Evolutionary conservation across 352 stramenopile genomes (phyloP), one percentile per base, ranked within the genome.

Genomic region (Pythium chondricola): DNA sequence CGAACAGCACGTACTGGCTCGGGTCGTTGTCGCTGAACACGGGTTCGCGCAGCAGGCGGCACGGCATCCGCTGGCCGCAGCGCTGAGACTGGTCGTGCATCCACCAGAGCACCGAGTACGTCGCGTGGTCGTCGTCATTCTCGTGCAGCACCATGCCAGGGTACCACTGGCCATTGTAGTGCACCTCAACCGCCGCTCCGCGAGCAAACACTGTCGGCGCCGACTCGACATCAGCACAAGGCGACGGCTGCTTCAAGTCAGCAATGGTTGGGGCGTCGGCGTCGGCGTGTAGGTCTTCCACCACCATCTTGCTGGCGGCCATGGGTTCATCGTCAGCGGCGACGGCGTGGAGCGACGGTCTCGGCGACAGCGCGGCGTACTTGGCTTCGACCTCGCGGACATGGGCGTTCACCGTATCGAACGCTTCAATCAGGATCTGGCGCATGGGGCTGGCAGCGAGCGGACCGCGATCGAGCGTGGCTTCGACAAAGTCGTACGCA

Each of bases 91-190:
- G 84, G 61, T 87, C 73, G 25, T 83, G 67, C 56, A 85, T 75
- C 76, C 80, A 91, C 80, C 80, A 91, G 10, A 88, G 39, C 26
- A 91, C 72, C 36, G 80, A 83, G 63, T 91, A 91, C 14, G 65
- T 79, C n/a, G 67, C 65, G 5, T 41, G 45, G 44, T 75, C 68
- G 21, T 59, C 55, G 37, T 63, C 57, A 39, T 87, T 85, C 41
- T 62, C 65, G 29, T 86, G 67, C 38, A 88, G 60, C 31, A 88
- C 56, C 39, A 85, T 78, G 14, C 76, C 79, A 0, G 66, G 70
- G 38, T 83, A 85, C 79, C 79, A 90, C 38, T 77, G 38, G 18
- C 51, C 62, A 40, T 67, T 64, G 30, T 77, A 67, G 6, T 65
- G 27, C 9, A 87, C 68, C 52, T 91, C 77, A 8, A 91, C 74